phyloP scores from a whole-genome alignment of 2,329 filamentous ascomycete genomes.

The Tothia fuscella region DNA sequence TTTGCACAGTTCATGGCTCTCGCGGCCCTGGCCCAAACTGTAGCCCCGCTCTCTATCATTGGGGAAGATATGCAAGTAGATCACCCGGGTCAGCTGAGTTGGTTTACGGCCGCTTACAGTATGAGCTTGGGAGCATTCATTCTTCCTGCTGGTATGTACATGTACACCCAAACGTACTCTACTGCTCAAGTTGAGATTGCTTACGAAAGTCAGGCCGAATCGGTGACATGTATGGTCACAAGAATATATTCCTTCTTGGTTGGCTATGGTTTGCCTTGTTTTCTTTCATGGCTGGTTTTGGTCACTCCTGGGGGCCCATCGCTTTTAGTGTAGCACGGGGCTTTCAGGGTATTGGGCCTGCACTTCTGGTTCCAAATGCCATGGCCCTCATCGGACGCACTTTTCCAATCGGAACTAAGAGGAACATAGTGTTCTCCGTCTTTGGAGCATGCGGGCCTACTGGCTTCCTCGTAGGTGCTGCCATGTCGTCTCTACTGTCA shows the following conservation, averaged over 20 bases:
- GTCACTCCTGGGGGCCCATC: constrained; percentile 29
- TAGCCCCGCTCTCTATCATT: constrained; percentile 10
- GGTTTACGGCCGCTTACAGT: constrained; percentile 47
- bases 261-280: constrained; percentile 26
- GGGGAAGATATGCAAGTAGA: constrained; percentile 6
- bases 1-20: constrained; percentile 11
- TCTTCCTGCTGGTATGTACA: constrained; percentile 19
- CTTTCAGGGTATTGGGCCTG: constrained; percentile 34
- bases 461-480: constrained; percentile 9
- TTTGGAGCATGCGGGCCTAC: constrained; percentile 10
- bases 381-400: constrained; percentile 12
- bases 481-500: constrained; percentile 5
- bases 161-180: too few relatives aligned
- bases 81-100: constrained; percentile 34
- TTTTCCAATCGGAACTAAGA: constrained; percentile 9
- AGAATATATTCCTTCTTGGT: constrained; percentile 24
- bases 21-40: constrained; percentile 10
- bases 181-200: not conserved
- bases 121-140: constrained; percentile 33
- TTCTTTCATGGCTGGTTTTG: constrained; percentile 26
- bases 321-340: constrained; percentile 42
- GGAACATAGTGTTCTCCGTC: constrained; percentile 8
- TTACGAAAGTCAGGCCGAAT: constrained; percentile 19
- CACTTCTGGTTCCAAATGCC: constrained; percentile 11
- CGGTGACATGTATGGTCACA: constrained; percentile 28